Conservation (phyloP, 2,329 filamentous ascomycete species). For the Exophiala alcalophila region DNA sequence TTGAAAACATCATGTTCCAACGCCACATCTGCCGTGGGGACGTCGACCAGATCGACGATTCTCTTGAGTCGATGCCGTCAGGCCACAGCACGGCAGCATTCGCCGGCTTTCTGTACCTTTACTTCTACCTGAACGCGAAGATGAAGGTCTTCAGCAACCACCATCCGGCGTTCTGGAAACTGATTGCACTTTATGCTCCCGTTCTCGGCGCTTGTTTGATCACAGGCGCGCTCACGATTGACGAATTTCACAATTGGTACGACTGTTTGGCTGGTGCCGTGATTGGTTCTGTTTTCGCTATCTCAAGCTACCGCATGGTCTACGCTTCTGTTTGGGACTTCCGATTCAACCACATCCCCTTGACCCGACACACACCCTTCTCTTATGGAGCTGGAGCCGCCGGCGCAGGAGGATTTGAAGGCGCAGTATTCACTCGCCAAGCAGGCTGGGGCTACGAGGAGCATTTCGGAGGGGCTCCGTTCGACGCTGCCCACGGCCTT, state of each 20-base stretch:
- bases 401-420: constrained; percentile 47
- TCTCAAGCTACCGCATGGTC: constrained; percentile 64
- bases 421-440: constrained; percentile 57
- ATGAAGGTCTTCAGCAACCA: constrained; percentile 72
- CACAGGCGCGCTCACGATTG: constrained; percentile 66
- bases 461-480: constrained; percentile 42
- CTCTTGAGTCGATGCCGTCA: constrained; percentile 67
- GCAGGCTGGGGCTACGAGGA: constrained; percentile 58
- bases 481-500: constrained; percentile 38
- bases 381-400: constrained; percentile 44
- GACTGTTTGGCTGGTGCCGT: constrained; percentile 65
- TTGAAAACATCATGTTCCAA: constrained; percentile 63
- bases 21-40: constrained; percentile 68
- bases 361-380: constrained; percentile 58
- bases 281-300: constrained; percentile 65
- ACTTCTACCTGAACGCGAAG: constrained; percentile 74
- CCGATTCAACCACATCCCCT: constrained; percentile 63
- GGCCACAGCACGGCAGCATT: constrained; percentile 68
- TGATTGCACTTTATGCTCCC: constrained; percentile 62
- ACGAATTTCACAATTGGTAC: constrained; percentile 74
- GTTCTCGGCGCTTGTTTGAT: constrained; percentile 67
- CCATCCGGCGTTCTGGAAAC: constrained; percentile 71
- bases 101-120: constrained; percentile 55
- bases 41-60: constrained; percentile 62
- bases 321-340: constrained; percentile 69